These are phyloP conservation scores for Trichoderma citrinoviride DNA, from an alignment of 2,329 filamentous ascomycete species.

Conservation along the genomic window DNA sequence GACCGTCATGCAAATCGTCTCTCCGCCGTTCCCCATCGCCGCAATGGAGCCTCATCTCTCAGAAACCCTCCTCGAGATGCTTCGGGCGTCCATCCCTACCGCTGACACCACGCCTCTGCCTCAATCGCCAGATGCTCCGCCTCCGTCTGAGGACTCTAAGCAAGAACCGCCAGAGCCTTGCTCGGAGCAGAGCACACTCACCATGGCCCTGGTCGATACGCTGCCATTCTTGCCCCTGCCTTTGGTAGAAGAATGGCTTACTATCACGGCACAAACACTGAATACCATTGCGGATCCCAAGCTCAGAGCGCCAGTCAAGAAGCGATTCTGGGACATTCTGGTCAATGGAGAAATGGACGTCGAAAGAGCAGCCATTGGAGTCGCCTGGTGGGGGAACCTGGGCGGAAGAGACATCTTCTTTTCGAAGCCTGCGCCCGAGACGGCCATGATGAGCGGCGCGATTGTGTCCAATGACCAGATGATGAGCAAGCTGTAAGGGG, in stretches of 20 bases:
- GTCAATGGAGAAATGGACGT: constrained; percentile 85
- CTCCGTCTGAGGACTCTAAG: constrained; percentile 33
- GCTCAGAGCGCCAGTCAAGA: constrained; percentile 64
- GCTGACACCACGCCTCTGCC: constrained; percentile 47
- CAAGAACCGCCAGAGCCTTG: constrained; percentile 38
- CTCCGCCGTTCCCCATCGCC: constrained; percentile 73
- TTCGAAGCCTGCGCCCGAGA: constrained; percentile 27
- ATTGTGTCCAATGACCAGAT: constrained; percentile 36
- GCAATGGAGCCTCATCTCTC: constrained; percentile 73
- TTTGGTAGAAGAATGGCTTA: constrained; percentile 77
- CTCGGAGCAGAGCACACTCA: constrained; percentile 78
- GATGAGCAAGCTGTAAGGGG: constrained; percentile 29
- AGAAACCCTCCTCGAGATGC: constrained; percentile 76
- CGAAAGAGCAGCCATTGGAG: constrained; percentile 72
- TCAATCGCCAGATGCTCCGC: constrained; percentile 34
- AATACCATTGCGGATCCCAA: constrained; percentile 59
- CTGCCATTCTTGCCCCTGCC: constrained; percentile 69
- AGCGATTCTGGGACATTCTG: constrained; percentile 76
- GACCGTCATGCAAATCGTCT: constrained; percentile 76
- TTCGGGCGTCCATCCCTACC: constrained; percentile 57
- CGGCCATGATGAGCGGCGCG: constrained; percentile 56
- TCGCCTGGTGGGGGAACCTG: constrained; percentile 77
- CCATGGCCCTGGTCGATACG: constrained; percentile 75
- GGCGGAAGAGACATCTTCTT: constrained; percentile 54
- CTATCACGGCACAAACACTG: constrained; percentile 65